These are phyloP conservation scores for Fusarium burgessii DNA, from an alignment of 2,329 filamentous ascomycete species.

Conservation along the genomic window DNA sequence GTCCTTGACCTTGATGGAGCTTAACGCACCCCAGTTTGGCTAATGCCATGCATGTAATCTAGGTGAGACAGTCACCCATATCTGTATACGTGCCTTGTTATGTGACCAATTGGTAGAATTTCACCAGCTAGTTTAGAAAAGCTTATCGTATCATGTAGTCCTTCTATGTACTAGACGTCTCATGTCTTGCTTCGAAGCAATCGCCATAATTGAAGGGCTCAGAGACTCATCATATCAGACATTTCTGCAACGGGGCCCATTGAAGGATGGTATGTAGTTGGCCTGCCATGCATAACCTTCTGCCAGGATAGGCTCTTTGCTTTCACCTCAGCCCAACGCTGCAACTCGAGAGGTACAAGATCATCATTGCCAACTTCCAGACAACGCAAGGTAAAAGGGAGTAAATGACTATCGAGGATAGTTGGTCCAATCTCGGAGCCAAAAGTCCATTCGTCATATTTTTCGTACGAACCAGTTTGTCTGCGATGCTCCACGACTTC, in stretches of 20 bases:
- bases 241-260: conserved; percentile 29
- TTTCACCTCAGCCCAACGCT: conserved; percentile 13
- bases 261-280: conserved; percentile 22
- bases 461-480: not conserved
- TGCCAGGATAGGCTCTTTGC: conserved; percentile 16
- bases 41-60: too few species aligned
- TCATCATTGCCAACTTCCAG: conserved; percentile 19
- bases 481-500: conserved; percentile 12
- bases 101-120: too few species aligned
- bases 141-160: too few species aligned
- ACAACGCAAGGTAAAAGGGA: conserved; percentile 21
- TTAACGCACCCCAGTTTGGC: too few species aligned
- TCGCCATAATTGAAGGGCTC: too few species aligned
- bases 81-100: too few species aligned
- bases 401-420: conserved; percentile 27
- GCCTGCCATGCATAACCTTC: conserved; percentile 25
- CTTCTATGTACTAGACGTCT: too few species aligned
- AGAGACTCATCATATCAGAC: conserved; percentile 28
- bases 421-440: conserved; percentile 17
- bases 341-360: conserved; percentile 23
- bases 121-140: too few species aligned
- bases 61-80: too few species aligned
- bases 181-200: too few species aligned
- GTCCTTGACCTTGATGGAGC: too few species aligned
- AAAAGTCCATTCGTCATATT: conserved; percentile 18